Evolutionary conservation across 2,329 filamentous ascomycete genomes (phyloP).

Genomic region (Byssoonygena ceratinophila): DNA sequence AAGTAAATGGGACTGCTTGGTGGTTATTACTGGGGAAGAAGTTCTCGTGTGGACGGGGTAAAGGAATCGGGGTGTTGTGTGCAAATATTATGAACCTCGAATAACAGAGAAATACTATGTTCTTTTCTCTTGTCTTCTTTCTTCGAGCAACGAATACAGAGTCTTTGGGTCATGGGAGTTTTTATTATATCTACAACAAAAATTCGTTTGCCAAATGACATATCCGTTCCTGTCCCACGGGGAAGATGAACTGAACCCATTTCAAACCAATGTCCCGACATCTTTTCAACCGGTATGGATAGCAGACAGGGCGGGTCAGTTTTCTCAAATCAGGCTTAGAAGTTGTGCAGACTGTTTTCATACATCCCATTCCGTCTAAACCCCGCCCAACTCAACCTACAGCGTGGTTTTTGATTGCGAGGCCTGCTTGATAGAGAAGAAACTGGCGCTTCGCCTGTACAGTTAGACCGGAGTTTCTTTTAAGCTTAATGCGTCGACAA

Average conservation of each 20-base stretch:
- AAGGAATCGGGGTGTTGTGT: slow-evolving; percentile 10
- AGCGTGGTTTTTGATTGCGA: too few species aligned
- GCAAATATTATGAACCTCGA: slow-evolving; percentile 11
- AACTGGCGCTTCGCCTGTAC: too few species aligned
- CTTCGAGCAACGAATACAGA: slow-evolving; percentile 12
- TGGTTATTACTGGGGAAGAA: slow-evolving; percentile 9
- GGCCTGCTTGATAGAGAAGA: too few species aligned
- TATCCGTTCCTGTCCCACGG: background rate
- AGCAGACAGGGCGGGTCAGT: too few species aligned
- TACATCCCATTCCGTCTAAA: too few species aligned
- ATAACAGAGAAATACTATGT: slow-evolving; percentile 12
- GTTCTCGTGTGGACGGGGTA: background rate
- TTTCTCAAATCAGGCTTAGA: too few species aligned
- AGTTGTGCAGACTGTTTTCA: too few species aligned
- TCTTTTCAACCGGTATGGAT: too few species aligned
- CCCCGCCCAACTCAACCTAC: too few species aligned
- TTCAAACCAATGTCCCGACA: background rate
- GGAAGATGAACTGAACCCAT: background rate
- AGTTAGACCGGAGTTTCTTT: too few species aligned
- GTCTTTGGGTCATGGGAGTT: slow-evolving; percentile 14
- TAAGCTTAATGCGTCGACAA: too few species aligned
- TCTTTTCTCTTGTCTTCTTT: slow-evolving; percentile 9
- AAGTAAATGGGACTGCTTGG: slow-evolving; percentile 43
- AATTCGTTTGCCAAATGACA: slow-evolving; percentile 13
- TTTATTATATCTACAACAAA: slow-evolving; percentile 9